phyloP scores from a whole-genome alignment of 2,329 filamentous ascomycete species.

The Xylaria sp. region DNA sequence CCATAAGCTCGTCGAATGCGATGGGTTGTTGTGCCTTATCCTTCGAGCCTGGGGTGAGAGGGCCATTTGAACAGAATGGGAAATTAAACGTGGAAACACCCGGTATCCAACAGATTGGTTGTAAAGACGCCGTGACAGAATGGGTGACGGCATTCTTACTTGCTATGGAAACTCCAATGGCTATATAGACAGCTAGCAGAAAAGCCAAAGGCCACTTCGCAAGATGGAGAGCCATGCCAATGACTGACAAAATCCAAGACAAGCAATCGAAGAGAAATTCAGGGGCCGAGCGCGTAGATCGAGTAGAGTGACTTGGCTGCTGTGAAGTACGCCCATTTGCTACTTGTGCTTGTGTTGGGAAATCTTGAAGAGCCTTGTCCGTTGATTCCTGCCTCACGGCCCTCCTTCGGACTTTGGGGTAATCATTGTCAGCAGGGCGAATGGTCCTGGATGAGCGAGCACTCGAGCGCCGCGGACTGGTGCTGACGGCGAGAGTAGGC shows the following conservation, averaged over 20 bases:
- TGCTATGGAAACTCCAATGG: conserved; percentile 68
- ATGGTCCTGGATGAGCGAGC: conserved; percentile 52
- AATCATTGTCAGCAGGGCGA: conserved; percentile 47
- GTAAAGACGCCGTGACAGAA: conserved; percentile 70
- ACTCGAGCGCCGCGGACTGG: conserved; percentile 52
- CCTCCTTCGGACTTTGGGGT: conserved; percentile 47
- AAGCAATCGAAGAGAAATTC: conserved; percentile 54
- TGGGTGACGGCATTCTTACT: conserved; percentile 71
- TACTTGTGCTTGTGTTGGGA: conserved; percentile 5
- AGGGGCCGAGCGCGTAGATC: conserved; percentile 53
- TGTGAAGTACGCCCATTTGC: conserved; percentile 11
- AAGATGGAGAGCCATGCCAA: conserved; percentile 69
- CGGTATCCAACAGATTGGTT: conserved; percentile 77
- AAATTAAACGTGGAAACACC: conserved; percentile 70
- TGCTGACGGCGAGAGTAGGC: conserved; percentile 59
- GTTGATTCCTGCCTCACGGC: conserved; percentile 41
- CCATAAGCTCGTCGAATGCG: conserved; percentile 81
- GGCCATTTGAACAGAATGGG: conserved; percentile 67
- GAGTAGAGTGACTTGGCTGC: conserved; percentile 45
- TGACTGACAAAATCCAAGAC: conserved; percentile 65
- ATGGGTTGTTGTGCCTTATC: conserved; percentile 51
- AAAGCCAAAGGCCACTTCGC: conserved; percentile 73
- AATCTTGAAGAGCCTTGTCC: conserved; percentile 40
- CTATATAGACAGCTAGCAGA: conserved; percentile 69
- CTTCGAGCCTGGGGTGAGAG: conserved; percentile 16